Evolutionary conservation across 2,329 filamentous ascomycete genomes (phyloP), one percentile per base, ranked within the genome.

Genomic region (Fusarium sp.): DNA sequence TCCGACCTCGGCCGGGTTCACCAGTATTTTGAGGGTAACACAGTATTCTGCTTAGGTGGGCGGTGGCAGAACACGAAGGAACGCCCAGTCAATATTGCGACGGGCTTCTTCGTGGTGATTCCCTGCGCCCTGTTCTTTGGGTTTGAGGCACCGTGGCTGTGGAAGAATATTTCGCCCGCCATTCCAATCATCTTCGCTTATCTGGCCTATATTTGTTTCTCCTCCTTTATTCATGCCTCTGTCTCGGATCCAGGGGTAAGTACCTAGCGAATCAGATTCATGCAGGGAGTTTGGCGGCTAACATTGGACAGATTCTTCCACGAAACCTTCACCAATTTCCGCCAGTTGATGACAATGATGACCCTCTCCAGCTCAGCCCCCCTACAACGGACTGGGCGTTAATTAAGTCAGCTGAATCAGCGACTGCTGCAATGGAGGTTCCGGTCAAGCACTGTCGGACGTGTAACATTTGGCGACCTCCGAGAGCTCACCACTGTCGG

Each of bases 361-460:
- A 98, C 79, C 94, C 95, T 7, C 86, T 98, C 42, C 89, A 91
- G 38, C 84, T 97, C 49, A 94, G 93, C 1, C 96, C 95, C 20
- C 91, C 95, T 2, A 96, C 93, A 8, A 98, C 94, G 60, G 95
- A 97, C 81, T 99, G 96, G 96, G 93, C 94, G 9, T 90, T 97
- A 85, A 93, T 98, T 76, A 93, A 95, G 78, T 94, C 94, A 11
- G 90, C 92, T 40, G 92, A 92, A 68, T 91, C 86, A 44, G 86
- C 90, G 11, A 93, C 93, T 35, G 93, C 95, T 10, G 95, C 95
- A 7, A 98, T 99, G 94, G 96, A 99, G 81, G 95, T 99, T 2
- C 96, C 96, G 0, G 95, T 96, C 70, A 98, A 99, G 84, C 98
- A 97, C 84, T 99, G 96, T 89, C 96, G 95, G 80, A 97, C 95